Evolutionary conservation across 352 stramenopile genomes (phyloP).

Genomic region (Thraustochytrium sp.): DNA sequence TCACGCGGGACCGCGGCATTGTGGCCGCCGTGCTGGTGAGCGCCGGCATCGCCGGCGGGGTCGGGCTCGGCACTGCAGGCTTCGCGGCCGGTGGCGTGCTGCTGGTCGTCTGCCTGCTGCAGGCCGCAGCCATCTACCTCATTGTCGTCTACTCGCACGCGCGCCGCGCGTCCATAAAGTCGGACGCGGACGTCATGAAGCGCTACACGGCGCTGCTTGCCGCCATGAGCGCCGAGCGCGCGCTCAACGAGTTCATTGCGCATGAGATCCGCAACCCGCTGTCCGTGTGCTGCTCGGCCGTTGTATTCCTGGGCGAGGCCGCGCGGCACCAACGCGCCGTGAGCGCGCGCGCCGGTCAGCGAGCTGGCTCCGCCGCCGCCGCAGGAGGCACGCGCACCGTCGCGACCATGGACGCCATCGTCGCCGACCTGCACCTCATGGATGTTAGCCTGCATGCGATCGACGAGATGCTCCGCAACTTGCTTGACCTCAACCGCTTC

Average conservation of each 20-base stretch:
- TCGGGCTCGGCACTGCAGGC: no score
- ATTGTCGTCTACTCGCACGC: neutral
- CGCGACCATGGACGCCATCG: neutral
- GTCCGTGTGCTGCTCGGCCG: slow-evolving; percentile 50
- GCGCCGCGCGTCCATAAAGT: neutral
- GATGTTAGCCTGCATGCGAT: slow-evolving; percentile 51
- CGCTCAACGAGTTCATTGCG: slow-evolving; percentile 55
- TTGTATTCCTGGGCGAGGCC: slow-evolving; percentile 47
- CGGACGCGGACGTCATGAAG: neutral
- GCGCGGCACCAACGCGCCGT: neutral
- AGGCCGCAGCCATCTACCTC: no score
- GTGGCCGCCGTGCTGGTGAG: neutral
- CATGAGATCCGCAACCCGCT: slow-evolving; percentile 54
- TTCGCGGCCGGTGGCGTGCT: neutral
- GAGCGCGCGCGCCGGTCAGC: no score
- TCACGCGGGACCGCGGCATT: neutral
- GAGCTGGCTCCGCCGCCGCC: no score
- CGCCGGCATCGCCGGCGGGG: neutral
- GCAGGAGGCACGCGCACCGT: no score
- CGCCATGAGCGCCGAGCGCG: slow-evolving; percentile 44
- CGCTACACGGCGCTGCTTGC: neutral
- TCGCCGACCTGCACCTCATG: slow-evolving; percentile 51
- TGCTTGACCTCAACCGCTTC: slow-evolving; percentile 55
- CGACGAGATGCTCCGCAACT: slow-evolving; percentile 54
- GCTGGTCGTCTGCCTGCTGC: neutral